These are phyloP conservation scores for Cyathus pygmaeus DNA, from an alignment of 1,284 basidiomycete species.

Conservation along the genomic window DNA sequence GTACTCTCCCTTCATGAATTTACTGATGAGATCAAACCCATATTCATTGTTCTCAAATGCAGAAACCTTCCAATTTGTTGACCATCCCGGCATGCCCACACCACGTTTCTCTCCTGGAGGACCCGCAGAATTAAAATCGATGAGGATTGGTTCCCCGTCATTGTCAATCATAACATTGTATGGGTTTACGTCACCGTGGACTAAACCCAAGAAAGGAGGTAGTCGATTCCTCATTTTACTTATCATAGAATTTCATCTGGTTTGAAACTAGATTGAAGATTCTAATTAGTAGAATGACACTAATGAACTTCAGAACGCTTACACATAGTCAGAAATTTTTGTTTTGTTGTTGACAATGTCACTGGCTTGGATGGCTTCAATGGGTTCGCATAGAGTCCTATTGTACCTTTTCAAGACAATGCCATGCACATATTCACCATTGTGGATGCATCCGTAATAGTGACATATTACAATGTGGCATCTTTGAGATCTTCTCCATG, in stretches of 20 bases:
- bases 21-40: slow-evolving; percentile 10
- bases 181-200: slow-evolving; percentile 36
- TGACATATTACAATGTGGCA: slow-evolving; percentile 26
- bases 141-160: slow-evolving; percentile 18
- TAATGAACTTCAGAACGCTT: no score
- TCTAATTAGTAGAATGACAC: no score
- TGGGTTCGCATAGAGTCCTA: no score
- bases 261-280: slow-evolving; percentile 12
- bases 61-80: slow-evolving; percentile 11
- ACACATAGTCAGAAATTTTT: no score
- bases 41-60: slow-evolving; percentile 12
- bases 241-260: slow-evolving; percentile 14
- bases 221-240: slow-evolving; percentile 17
- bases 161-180: slow-evolving; percentile 29
- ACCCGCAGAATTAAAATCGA: slow-evolving; percentile 29
- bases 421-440: slow-evolving; percentile 16
- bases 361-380: no score
- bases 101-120: slow-evolving; percentile 9
- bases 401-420: slow-evolving; percentile 26
- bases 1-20: slow-evolving; percentile 10
- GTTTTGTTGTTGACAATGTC: no score
- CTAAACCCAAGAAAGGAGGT: slow-evolving; percentile 32
- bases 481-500: slow-evolving; percentile 20
- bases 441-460: slow-evolving; percentile 30
- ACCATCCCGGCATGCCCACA: slow-evolving; percentile 20